Conservation (phyloP, 2,329 filamentous ascomycete species). For the Aureobasidium sp. region DNA sequence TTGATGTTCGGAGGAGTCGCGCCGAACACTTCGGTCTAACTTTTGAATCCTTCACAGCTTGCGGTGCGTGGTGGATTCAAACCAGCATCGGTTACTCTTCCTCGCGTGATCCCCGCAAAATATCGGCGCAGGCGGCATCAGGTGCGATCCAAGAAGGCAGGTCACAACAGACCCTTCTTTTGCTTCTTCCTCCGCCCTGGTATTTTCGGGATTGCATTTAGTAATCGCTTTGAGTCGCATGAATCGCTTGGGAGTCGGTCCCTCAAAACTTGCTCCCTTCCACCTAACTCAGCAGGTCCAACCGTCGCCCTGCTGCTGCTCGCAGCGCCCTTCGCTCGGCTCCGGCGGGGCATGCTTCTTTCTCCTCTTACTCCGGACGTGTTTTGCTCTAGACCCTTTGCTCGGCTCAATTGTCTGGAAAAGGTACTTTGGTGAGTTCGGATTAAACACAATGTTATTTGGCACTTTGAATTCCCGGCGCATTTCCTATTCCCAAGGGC, state of each 20-base stretch:
- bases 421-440: neutral
- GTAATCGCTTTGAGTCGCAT: slow-evolving; percentile 6
- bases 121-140: slow-evolving; percentile 2
- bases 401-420: neutral
- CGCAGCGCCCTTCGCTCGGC: neutral
- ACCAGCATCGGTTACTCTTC: slow-evolving; percentile 1
- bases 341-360: neutral
- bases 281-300: neutral
- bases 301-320: neutral
- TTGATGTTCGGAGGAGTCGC: neutral
- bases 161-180: slow-evolving; percentile 1
- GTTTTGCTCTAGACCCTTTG: neutral
- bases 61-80: neutral
- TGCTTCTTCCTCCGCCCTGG: neutral
- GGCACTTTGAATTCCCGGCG: neutral
- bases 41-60: neutral
- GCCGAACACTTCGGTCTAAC: neutral
- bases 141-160: slow-evolving; percentile 2
- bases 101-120: slow-evolving; percentile 5
- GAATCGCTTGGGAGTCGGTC: neutral
- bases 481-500: neutral
- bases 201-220: neutral
- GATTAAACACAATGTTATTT: neutral
- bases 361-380: neutral
- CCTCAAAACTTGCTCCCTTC: neutral